Conservation (phyloP, 2,329 filamentous ascomycete genomes). For the Colletotrichum neosansevieriae region DNA sequence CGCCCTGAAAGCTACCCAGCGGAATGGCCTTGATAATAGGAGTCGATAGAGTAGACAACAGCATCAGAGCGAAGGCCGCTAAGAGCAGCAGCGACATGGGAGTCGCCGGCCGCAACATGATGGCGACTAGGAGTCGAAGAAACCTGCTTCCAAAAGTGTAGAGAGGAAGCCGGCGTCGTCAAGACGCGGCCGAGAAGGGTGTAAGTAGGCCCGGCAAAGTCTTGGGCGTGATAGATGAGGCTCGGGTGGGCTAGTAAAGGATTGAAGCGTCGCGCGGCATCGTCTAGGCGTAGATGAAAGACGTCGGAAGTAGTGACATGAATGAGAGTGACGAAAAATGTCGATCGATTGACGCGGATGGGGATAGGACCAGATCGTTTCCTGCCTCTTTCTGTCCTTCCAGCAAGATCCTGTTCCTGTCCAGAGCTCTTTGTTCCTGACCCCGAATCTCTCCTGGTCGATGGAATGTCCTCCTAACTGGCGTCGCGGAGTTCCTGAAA, state of each 20-base stretch:
- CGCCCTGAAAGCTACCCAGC: slow-evolving; percentile 79
- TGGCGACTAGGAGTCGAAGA: slow-evolving; percentile 50
- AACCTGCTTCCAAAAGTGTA: slow-evolving; percentile 52
- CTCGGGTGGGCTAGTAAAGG: slow-evolving; percentile 17
- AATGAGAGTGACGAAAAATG: slow-evolving; percentile 19
- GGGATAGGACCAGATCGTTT: slow-evolving; percentile 12
- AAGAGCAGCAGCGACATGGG: slow-evolving; percentile 89
- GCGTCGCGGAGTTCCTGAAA: slow-evolving; percentile 27
- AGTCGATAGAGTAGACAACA: slow-evolving; percentile 90
- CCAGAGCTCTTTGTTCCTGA: slow-evolving; percentile 13
- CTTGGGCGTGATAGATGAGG: slow-evolving; percentile 10
- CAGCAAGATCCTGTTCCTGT: neutral
- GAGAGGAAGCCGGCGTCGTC: slow-evolving; percentile 54
- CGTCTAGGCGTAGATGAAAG: slow-evolving; percentile 12
- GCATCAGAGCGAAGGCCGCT: slow-evolving; percentile 84
- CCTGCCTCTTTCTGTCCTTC: slow-evolving; percentile 15
- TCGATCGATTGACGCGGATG: neutral
- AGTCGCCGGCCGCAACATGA: slow-evolving; percentile 91
- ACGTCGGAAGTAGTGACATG: slow-evolving; percentile 22
- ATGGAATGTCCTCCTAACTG: slow-evolving; percentile 12
- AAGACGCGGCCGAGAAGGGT: slow-evolving; percentile 56
- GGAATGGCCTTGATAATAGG: slow-evolving; percentile 89
- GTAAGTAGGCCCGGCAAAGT: slow-evolving; percentile 6
- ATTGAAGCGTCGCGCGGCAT: slow-evolving; percentile 30
- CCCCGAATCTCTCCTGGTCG: neutral